phyloP scores from a whole-genome alignment of 192 early-diverging fungal genomes.

The Podila clonocystis region DNA sequence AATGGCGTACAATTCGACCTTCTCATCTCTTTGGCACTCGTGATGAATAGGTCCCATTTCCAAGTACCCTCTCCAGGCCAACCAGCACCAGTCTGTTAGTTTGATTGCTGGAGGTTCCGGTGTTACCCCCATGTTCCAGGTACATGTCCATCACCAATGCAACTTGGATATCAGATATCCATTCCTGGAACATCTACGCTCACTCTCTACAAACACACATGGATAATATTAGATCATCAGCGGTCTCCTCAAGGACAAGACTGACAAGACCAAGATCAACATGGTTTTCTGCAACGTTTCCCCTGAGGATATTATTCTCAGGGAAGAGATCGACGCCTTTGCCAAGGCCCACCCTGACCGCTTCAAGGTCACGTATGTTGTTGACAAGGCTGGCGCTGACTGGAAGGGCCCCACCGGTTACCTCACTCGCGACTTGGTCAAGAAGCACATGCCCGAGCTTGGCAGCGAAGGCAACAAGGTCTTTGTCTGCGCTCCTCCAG shows the following conservation, averaged over 20 bases:
- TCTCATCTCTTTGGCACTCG: neutral
- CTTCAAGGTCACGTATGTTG: slow-evolving; percentile 73
- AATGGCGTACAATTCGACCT: neutral
- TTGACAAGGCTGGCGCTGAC: slow-evolving; percentile 67
- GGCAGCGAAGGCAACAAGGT: slow-evolving; percentile 62
- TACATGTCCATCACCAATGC: neutral
- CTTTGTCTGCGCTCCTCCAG: slow-evolving; percentile 42
- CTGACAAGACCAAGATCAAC: slow-evolving; percentile 76
- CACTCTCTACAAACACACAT: slow-evolving; percentile 10
- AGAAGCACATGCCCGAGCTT: slow-evolving; percentile 73
- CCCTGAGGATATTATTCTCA: slow-evolving; percentile 74
- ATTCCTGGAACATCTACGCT: slow-evolving; percentile 25
- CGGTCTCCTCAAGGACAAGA: slow-evolving; percentile 66
- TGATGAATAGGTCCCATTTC: slow-evolving; percentile 67
- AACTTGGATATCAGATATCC: neutral
- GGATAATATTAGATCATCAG: slow-evolving; percentile 56
- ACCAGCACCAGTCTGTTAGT: slow-evolving; percentile 68
- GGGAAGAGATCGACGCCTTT: slow-evolving; percentile 68
- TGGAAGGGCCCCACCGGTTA: slow-evolving; percentile 84
- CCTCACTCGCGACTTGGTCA: slow-evolving; percentile 75
- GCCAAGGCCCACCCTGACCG: slow-evolving; percentile 66
- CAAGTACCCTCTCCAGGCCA: slow-evolving; percentile 70
- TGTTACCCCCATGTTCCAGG: slow-evolving; percentile 73
- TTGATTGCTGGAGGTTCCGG: slow-evolving; percentile 84
- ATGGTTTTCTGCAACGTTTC: slow-evolving; percentile 79